Conservation (phyloP, 495 filamentous ascomycete species). For the Monascus purpureus region DNA sequence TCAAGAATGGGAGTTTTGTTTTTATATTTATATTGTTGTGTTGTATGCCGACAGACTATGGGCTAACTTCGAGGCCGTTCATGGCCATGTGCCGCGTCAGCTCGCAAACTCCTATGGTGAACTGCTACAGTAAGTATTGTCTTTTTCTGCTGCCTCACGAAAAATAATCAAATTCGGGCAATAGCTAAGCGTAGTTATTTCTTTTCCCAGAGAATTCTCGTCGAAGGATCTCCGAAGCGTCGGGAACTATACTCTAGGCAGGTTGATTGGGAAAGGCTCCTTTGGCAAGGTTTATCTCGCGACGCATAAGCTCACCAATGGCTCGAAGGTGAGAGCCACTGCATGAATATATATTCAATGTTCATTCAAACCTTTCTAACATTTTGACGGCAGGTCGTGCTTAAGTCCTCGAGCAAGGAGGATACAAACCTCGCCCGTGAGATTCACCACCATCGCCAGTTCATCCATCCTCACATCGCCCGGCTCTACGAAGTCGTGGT, state of each 20-base stretch:
- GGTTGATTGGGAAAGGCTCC: conserved; percentile 89
- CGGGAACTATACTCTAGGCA: conserved; percentile 85
- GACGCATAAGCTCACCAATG: conserved; percentile 94
- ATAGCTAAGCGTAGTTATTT: no score
- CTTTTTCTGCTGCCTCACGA: background rate
- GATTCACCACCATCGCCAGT: conserved; percentile 96
- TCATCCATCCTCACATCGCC: conserved; percentile 94
- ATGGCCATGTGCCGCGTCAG: conserved; percentile 31
- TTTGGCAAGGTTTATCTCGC: conserved; percentile 98
- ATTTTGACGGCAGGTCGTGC: conserved; percentile 55
- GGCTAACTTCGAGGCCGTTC: conserved; percentile 15
- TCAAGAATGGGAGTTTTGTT: background rate
- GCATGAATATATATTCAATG: background rate
- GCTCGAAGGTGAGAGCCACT: conserved; percentile 64
- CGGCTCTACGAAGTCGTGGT: conserved; percentile 95
- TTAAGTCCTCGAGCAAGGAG: conserved; percentile 93
- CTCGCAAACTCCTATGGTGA: conserved; percentile 95
- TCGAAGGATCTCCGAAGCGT: conserved; percentile 81
- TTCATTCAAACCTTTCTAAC: background rate
- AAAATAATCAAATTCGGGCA: background rate
- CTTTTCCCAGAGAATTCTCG: conserved; percentile 84
- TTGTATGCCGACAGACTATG: background rate
- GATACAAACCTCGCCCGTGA: conserved; percentile 92
- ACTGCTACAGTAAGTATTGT: conserved; percentile 65
- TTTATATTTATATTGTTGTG: no score